Percentiles rank a stretch among this genome's conserved stretches.
Evolutionary conservation across 75 land plant genomes (phyloP).

Genomic region (Pinus albicaulis): DNA sequence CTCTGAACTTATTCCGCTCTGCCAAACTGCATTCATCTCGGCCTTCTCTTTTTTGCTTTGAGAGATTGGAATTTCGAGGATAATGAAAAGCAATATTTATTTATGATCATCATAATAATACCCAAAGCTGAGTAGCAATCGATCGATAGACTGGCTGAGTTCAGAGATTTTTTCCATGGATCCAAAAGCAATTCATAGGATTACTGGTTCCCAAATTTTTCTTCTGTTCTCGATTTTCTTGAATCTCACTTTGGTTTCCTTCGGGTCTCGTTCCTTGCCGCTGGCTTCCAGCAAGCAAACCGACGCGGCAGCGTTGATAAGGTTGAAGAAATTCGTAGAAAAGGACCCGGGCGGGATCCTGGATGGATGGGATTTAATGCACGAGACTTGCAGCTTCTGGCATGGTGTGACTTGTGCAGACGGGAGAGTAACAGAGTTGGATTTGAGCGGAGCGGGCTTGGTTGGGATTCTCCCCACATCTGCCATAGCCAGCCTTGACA

Average conservation of each 20-base stretch:
- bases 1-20: background rate
- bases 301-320: conserved; percentile 44
- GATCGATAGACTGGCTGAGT: background rate
- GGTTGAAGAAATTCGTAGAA: conserved; percentile 42
- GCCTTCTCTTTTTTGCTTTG: background rate
- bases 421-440: conserved; percentile 40
- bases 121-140: background rate
- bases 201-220: background rate
- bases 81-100: background rate
- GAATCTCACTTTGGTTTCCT: background rate
- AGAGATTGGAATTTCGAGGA: background rate
- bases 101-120: background rate
- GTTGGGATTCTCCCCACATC: conserved; percentile 26
- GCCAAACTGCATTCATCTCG: background rate
- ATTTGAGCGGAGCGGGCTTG: conserved; percentile 31
- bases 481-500: conserved; percentile 38
- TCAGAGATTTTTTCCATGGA: background rate
- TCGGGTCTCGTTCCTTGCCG: background rate
- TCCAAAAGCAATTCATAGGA: background rate
- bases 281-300: conserved; percentile 13
- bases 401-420: conserved; percentile 48
- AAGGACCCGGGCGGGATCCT: conserved; percentile 47
- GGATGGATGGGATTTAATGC: conserved; percentile 31
- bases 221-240: too few relatives aligned
- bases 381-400: conserved; percentile 47